Evolutionary conservation across 1,139 yeast genomes (phyloP), one percentile per base, ranked within the genome.

Genomic region (Lodderomyces beijingensis): DNA sequence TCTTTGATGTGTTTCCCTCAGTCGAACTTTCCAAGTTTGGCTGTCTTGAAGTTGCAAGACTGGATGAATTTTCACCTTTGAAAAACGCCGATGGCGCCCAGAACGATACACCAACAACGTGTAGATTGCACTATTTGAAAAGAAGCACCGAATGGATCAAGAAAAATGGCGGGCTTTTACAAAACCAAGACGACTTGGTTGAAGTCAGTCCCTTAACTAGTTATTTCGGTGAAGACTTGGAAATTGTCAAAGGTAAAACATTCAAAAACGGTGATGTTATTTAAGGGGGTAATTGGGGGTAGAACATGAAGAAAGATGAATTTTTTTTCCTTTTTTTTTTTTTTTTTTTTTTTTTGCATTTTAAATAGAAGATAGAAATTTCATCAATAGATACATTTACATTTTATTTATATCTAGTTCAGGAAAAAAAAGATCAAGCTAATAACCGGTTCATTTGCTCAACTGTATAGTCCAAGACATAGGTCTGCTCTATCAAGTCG

Each of bases 1-100:
- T 93, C 36, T 93, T 93, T 64, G 99, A 93, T 55, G 95, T 93
- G 26, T 93, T 91, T 63, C 89, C 93, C 32, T 74, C 80, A 24
- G 80, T 93, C 28, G 74, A 76, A 16, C 57, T 88, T 44, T 54
- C 58, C n/a, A 76, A 75, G 47, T 93, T 93, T 55, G 98, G 96
- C 1, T 86, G 95, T 53, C 69, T 93, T 42, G 98, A 93, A 61
- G 98, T 93, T 18, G 83, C 77, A 28, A 77, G 99, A 55, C 44
- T 62, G 4, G 79, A 79, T 37, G 98, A 93, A 55, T 93, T 93
- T 51, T 82, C 96, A 14, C 98, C 98, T 3, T 74, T 93, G 55
- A 93, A 93, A 54, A 93, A 93, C 56, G 95, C 88, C 1, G 78
- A 84, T 20, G 95, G 91, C 15, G 74, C 94, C 12, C 64, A 69